phyloP scores from a whole-genome alignment of 257 asterid genomes.

The Lavandula angustifolia region DNA sequence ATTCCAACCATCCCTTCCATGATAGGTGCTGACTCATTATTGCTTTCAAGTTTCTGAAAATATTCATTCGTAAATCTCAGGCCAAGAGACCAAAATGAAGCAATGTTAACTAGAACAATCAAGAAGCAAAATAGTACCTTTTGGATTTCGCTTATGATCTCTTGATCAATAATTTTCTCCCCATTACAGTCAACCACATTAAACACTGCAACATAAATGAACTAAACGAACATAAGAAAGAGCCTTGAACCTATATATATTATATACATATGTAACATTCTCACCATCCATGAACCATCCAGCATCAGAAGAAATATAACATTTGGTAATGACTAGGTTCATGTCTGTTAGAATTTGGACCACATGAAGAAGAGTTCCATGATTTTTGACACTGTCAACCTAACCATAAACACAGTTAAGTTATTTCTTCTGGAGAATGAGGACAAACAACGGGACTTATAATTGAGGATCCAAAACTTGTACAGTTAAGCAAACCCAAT shows the following conservation, averaged over 20 bases:
- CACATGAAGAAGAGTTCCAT: conserved; percentile 69
- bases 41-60: conserved; percentile 63
- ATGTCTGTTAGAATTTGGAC: conserved; percentile 78
- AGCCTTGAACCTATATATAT: not conserved
- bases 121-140: conserved; percentile 54
- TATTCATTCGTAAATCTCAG: not conserved
- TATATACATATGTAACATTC: conserved; percentile 12
- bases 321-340: conserved; percentile 69
- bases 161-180: conserved; percentile 56
- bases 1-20: conserved; percentile 57
- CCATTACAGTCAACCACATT: conserved; percentile 61
- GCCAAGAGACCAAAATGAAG: not conserved
- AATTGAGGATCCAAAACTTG: conserved; percentile 9
- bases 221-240: conserved; percentile 8
- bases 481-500: not conserved
- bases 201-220: conserved; percentile 50
- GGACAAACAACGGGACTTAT: not conserved
- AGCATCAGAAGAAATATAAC: conserved; percentile 76
- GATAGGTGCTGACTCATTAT: conserved; percentile 48
- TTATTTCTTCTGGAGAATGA: not conserved
- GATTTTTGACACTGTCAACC: conserved; percentile 78
- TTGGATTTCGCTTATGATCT: conserved; percentile 52
- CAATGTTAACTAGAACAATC: too few species aligned
- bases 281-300: conserved; percentile 93
- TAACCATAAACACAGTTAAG: conserved; percentile 27